Conservation (phyloP, 1,284 basidiomycete genomes). For the Trichosporon coremiiforme region DNA sequence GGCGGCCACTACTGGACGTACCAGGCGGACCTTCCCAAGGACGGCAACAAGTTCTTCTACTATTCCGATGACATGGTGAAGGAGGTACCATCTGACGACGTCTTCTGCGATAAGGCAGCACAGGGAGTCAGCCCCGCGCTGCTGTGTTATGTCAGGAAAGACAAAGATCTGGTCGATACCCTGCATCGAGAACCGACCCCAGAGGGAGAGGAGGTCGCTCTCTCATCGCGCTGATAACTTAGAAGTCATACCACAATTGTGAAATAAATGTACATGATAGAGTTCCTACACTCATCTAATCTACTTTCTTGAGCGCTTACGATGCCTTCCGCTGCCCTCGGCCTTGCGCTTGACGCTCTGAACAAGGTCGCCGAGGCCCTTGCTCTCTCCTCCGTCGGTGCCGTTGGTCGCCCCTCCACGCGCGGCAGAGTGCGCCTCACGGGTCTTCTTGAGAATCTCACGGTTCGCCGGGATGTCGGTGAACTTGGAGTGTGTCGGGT, state of each 20-base stretch:
- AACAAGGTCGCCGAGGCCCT: slow-evolving; percentile 66
- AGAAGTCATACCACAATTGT: neutral
- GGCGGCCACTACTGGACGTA: slow-evolving; percentile 57
- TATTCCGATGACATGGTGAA: slow-evolving; percentile 87
- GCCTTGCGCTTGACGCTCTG: slow-evolving; percentile 81
- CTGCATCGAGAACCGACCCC: slow-evolving; percentile 44
- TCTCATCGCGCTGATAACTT: neutral
- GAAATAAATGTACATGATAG: slow-evolving; percentile 13
- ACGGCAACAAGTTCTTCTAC: slow-evolving; percentile 83
- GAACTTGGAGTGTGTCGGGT: slow-evolving; percentile 94
- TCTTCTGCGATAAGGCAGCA: slow-evolving; percentile 43
- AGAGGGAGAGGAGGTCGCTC: neutral
- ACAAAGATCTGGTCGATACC: slow-evolving; percentile 44
- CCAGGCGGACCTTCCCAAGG: slow-evolving; percentile 51
- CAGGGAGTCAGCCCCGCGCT: slow-evolving; percentile 55
- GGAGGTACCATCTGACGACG: slow-evolving; percentile 44
- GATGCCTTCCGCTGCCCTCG: slow-evolving; percentile 34
- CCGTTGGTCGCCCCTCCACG: slow-evolving; percentile 29
- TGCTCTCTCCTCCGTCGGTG: slow-evolving; percentile 16
- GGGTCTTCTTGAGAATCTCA: slow-evolving; percentile 65
- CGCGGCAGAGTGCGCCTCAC: slow-evolving; percentile 36
- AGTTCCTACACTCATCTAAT: slow-evolving; percentile 7
- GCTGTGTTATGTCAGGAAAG: slow-evolving; percentile 55
- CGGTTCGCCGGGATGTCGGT: slow-evolving; percentile 87
- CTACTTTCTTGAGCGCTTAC: slow-evolving; percentile 37